Base-by-base conservation (phyloP, 2,329 filamentous ascomycete species). In the Coniella lustricola region DNA sequence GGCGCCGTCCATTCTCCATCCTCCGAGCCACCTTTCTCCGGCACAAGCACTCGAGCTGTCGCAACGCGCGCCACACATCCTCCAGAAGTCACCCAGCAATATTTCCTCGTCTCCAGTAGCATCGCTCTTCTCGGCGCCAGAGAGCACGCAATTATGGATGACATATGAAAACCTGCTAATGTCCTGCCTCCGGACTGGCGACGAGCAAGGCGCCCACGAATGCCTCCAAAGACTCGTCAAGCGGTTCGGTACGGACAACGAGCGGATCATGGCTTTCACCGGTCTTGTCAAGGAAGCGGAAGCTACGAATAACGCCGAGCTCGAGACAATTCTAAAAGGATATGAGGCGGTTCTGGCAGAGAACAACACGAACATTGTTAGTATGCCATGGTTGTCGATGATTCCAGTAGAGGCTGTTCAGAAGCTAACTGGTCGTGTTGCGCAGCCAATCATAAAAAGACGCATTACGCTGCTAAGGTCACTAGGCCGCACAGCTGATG, bases 131-230 rank as follows among this genome's bases (percentile, higher is more conserved):
- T 70, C 75, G 1, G 67, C 75, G 1, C 64, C 76, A 25, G 90
- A 96, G 64, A 83, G 82, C 0, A 75, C 86, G 47, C 89, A 95
- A 56, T 75, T 87, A 61, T 97, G 91, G 90, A 78, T 78, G 14
- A 81, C 80, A 37, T 87, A 93, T 66, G 91, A 97, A 69, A 93
- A 95, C 62, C 76, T 97, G 16, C 72, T 97, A 56, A 71, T 93
- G 31, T 82, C 89, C 25, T 93, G 87, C 60, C 77, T 98, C 33
- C 85, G 87, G 44, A 90, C 87, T 0, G 86, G 87, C 46, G 87
- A 97, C 65, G 85, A 94, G 58, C 71, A 80, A 55, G 80, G 87
- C 20, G 93, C 93, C 20, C 80, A 81, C 55, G 65, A 82, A 57
- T 87, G 87, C 62, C 75, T 97, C 33, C 79, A 87, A 60, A 79